Conservation (phyloP, 306 rosid genomes). For the Prunus mume region DNA sequence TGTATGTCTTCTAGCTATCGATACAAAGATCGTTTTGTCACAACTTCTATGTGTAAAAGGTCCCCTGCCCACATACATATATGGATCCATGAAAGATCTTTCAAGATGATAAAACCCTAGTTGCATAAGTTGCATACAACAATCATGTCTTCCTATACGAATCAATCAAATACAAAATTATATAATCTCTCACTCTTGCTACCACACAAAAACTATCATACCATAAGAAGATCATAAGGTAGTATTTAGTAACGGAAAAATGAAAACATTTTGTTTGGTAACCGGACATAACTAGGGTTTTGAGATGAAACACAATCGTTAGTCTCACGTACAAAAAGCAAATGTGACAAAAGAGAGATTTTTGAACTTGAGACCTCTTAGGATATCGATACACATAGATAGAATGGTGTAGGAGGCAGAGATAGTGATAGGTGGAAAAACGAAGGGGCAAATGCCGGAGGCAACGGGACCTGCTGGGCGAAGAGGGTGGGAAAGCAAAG, state of each 20-base stretch:
- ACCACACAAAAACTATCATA: too few relatives aligned
- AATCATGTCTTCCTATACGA: not conserved
- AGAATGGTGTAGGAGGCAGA: not conserved
- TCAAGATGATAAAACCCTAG: not conserved
- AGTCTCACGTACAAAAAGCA: not conserved
- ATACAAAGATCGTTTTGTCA: not conserved
- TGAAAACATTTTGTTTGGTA: not conserved
- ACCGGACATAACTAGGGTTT: too few relatives aligned
- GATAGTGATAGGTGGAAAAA: not conserved
- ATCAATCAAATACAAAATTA: not conserved
- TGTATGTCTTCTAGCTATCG: not conserved
- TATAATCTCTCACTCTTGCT: too few relatives aligned
- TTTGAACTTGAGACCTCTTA: not conserved
- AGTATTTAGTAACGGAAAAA: not conserved
- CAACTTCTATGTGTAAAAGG: not conserved
- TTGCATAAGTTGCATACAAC: not conserved
- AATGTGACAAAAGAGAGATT: not conserved
- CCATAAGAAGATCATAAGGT: too few relatives aligned
- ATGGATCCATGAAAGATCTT: not conserved
- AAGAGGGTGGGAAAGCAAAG: constrained; percentile 6
- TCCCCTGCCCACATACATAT: accelerated
- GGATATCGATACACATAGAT: not conserved
- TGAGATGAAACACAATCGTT: not conserved
- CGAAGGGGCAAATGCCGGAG: not conserved
- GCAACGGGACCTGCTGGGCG: constrained; percentile 18